These are phyloP conservation scores for Tricholoma terreum DNA, from an alignment of 768 basidiomycete genomes.

Conservation along the genomic window DNA sequence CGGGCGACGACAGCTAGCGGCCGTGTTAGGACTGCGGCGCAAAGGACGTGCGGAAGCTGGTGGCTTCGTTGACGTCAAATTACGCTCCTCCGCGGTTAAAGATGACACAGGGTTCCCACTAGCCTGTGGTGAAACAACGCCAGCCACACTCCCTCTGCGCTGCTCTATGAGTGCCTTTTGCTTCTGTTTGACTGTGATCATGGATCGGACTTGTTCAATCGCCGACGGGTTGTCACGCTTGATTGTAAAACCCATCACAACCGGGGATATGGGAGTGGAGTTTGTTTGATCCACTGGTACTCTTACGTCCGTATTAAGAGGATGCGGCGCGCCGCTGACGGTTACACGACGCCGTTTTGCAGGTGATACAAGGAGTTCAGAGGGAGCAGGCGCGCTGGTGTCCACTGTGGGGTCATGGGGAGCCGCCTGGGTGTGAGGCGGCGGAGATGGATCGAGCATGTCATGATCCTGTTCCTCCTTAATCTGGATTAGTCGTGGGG, in stretches of 20 bases:
- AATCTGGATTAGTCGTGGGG: constrained; percentile 47
- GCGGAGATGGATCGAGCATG: constrained; percentile 36
- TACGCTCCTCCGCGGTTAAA: constrained; percentile 26
- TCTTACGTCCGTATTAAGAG: constrained; percentile 52
- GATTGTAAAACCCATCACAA: constrained; percentile 59
- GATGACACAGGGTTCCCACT: constrained; percentile 24
- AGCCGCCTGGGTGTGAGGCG: constrained; percentile 23
- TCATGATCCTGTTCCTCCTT: constrained; percentile 65
- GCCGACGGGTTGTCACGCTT: constrained; percentile 56
- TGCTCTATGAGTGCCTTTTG: constrained; percentile 72
- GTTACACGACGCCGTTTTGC: constrained; percentile 71
- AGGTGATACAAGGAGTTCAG: constrained; percentile 41
- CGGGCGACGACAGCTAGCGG: constrained; percentile 27
- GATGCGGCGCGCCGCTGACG: constrained; percentile 56
- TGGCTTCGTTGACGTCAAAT: constrained; percentile 21
- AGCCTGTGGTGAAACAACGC: constrained; percentile 32
- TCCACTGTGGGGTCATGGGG: constrained; percentile 22
- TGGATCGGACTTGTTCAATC: constrained; percentile 61
- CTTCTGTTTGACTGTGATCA: constrained; percentile 63
- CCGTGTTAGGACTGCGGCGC: constrained; percentile 38
- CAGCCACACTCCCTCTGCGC: constrained; percentile 58
- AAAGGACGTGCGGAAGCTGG: constrained; percentile 23
- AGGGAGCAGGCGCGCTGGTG: constrained; percentile 36
- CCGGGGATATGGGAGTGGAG: constrained; percentile 63
- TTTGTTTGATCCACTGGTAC: constrained; percentile 39